phyloP scores from a whole-genome alignment of 805 yeast species.

The Pichia eremophila region DNA sequence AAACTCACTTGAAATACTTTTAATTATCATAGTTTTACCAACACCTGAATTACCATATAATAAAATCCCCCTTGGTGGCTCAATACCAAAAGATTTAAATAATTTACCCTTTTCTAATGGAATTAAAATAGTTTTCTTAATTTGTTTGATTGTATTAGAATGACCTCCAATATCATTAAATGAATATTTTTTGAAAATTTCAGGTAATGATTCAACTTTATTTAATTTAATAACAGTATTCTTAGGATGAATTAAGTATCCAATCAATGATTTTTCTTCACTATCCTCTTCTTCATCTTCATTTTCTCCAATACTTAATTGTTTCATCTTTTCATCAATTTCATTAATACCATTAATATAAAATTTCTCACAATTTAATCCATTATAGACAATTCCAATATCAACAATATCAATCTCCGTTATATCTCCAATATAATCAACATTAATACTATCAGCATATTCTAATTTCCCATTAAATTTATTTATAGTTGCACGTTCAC shows the following conservation, averaged over 20 bases:
- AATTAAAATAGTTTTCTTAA: slow-evolving; percentile 62
- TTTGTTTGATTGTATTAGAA: slow-evolving; percentile 44
- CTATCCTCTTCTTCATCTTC: not conserved
- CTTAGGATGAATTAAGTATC: slow-evolving; percentile 20
- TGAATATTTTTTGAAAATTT: slow-evolving; percentile 29
- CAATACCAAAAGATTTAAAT: slow-evolving; percentile 75
- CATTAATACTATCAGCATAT: slow-evolving; percentile 17
- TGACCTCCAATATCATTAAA: slow-evolving; percentile 67
- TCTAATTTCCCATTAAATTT: slow-evolving; percentile 42
- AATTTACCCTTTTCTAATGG: slow-evolving; percentile 73
- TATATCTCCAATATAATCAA: no score
- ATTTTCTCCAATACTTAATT: slow-evolving; percentile 9
- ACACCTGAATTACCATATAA: slow-evolving; percentile 98
- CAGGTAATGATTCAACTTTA: slow-evolving; percentile 28
- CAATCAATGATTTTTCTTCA: slow-evolving; percentile 12
- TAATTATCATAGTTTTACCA: slow-evolving; percentile 83
- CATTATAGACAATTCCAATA: slow-evolving; percentile 54
- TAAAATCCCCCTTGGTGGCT: slow-evolving; percentile 87
- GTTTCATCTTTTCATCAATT: slow-evolving; percentile 23
- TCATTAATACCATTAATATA: slow-evolving; percentile 7
- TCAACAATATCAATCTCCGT: slow-evolving; percentile 26
- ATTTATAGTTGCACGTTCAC: slow-evolving; percentile 31
- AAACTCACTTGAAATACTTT: slow-evolving; percentile 69
- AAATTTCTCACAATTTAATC: slow-evolving; percentile 19
- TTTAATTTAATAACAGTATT: slow-evolving; percentile 27